Percentiles rank a stretch among this genome's conserved stretches.
Evolutionary conservation across 2,329 filamentous ascomycete genomes (phyloP).

Genomic region (Cryphonectria carpinicola): DNA sequence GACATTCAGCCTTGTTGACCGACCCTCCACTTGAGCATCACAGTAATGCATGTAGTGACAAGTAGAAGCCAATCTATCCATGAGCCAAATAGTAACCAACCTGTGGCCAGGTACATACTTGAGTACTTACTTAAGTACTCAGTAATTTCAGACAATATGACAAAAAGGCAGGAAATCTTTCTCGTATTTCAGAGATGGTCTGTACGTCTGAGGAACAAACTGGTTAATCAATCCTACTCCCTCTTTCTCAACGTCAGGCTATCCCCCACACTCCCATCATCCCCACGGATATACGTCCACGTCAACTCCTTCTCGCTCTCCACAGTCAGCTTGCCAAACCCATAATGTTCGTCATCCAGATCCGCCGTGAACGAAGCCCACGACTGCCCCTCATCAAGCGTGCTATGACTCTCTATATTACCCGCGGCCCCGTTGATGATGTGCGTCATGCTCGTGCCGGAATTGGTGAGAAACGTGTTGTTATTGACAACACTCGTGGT

Average conservation of each 20-base stretch:
- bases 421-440: constrained; percentile 58
- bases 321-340: constrained; percentile 52
- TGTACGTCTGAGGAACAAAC: background rate
- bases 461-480: constrained; percentile 52
- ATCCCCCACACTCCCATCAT: constrained; percentile 44
- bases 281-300: constrained; percentile 46
- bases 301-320: constrained; percentile 29
- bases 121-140: no score
- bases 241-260: constrained; percentile 36
- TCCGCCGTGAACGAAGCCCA: constrained; percentile 47
- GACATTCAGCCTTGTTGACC: no score
- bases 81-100: no score
- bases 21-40: no score
- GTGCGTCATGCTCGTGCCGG: constrained; percentile 52
- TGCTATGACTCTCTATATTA: constrained; percentile 54
- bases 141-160: no score
- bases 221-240: background rate
- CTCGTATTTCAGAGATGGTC: background rate
- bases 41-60: no score
- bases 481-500: constrained; percentile 46
- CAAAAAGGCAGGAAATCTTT: no score
- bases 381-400: constrained; percentile 39
- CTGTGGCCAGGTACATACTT: no score
- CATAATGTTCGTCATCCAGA: constrained; percentile 50
- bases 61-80: no score